Evolutionary conservation across 1,139 yeast genomes (phyloP), one percentile per base, ranked within the genome.

Genomic region (Hansenula sp.): DNA sequence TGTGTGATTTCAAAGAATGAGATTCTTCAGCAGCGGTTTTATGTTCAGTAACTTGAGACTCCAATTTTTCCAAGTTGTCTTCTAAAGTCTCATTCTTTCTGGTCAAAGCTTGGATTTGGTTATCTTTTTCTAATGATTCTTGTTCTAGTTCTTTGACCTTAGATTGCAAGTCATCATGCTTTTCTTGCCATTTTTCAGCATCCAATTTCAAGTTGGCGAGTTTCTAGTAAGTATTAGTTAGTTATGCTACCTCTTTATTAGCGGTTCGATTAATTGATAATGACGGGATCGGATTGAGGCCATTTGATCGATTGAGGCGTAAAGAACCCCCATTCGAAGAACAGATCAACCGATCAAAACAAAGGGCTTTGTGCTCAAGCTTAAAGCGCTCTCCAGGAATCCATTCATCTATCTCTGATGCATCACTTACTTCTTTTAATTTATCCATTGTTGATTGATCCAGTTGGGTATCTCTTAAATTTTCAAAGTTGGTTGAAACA

Each of bases 141-240:
- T 90, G 96, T 70, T 93, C 98, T 66, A 91, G 77, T 62, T 78
- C 85, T 77, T 91, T 93, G 72, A 87, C 81, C 67, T 83, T 83
- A 53, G 77, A 82, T 49, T 81, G 69, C 60, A 88, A 79, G 60
- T 87, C 96, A 62, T 93, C 99, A 51, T 94, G 85, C 75, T 90
- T 88, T 68, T 89, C 96, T 74, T 91, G 96, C 87, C 98, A 95
- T 61, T 85, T 75, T 74, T 94, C 99, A 55, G 96, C 91, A 66
- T 93, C 99, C 61, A 87, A 76, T 72, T 91, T 91, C 69, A 93
- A 82, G 71, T 83, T 81, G 76, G 77, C 84, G 75, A 93, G 76
- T 81, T 93, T 91, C 94, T 86, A 49, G 15, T 16, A n/a, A 17
- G 33, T 13, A 6, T 10, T 12, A 38, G 50, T 48, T 44, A 45